Base-by-base conservation (phyloP, 2,329 filamentous ascomycete genomes). In the Colletotrichum euphorbiae region DNA sequence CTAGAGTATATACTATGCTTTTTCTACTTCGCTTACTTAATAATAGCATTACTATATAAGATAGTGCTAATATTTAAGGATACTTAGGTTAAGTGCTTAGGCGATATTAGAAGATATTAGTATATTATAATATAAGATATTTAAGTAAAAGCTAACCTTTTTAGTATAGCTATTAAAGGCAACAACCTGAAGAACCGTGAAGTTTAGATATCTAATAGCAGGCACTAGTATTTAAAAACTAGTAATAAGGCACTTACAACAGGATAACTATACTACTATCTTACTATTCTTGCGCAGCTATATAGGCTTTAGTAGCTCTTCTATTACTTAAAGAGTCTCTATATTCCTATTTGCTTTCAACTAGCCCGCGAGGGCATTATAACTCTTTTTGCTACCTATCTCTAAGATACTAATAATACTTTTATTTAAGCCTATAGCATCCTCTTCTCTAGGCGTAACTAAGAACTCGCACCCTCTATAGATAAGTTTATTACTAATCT, bases 61-160 rank as follows among this genome's bases (percentile, higher is more conserved):
- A 97, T 92, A 0, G 93, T 97, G 0, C 90, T 92, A 0, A 84
- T 87, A 0, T 98, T 97, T 72, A 87, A 92, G 62, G 91, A 96
- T 67, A 97, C 92, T 0, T 98, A 94, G 95, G 92, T 97, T 12
- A 94, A 98, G 73, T 98, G 94, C 62, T 81, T 98, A 0, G 95
- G 94, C 0, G 94, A 98, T 75, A 78, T 98, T 0, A 91, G 90
- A 0, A 84, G 94, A 21, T 97, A 97, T 50, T 77, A 85, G 62
- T 64, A 57, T 67, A 73, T 72, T 19, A 13, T 7, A 1, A 24
- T 17, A n/a, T 21, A 21, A 3, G 4, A 21, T 21, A 4, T 21
- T 21, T 21, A 21, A 4, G 21, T 4, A 21, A 3, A 38, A 28
- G 19, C 42, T 38, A 43, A 21, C 21, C 42, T 15, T 12, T 51